Percentiles rank a stretch among this genome's conserved stretches.
Evolutionary conservation across 2,329 filamentous ascomycete genomes (phyloP).

Genomic region (Colletotrichum limetticola): DNA sequence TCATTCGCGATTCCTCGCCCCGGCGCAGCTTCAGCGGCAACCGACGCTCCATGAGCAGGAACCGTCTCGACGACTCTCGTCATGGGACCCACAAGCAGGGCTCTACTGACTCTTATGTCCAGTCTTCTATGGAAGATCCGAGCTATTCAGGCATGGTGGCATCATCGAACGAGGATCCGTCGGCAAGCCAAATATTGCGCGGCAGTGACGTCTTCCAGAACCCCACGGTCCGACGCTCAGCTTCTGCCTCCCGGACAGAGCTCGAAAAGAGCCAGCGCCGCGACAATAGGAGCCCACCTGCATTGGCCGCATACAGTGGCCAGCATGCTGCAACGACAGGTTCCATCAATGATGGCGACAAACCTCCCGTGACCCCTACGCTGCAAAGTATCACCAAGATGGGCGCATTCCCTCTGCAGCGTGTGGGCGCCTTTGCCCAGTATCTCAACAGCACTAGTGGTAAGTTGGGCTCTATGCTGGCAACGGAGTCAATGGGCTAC

Average conservation of each 20-base stretch:
- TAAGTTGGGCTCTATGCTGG: constrained; percentile 83
- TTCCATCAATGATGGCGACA: constrained; percentile 43
- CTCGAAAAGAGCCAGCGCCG: constrained; percentile 31
- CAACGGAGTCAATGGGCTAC: constrained; percentile 94
- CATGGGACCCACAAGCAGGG: constrained; percentile 64
- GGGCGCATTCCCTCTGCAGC: constrained; percentile 83
- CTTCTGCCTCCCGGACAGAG: constrained; percentile 45
- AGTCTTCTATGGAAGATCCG: constrained; percentile 76
- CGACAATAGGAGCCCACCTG: constrained; percentile 16
- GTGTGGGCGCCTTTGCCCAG: constrained; percentile 83
- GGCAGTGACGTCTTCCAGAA: constrained; percentile 90
- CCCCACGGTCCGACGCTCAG: constrained; percentile 72
- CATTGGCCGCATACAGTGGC: constrained; percentile 29
- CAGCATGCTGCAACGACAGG: constrained; percentile 53
- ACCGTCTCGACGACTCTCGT: constrained; percentile 56
- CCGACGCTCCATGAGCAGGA: constrained; percentile 61
- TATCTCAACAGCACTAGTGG: constrained; percentile 84
- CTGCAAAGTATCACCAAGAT: constrained; percentile 66
- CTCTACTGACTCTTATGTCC: constrained; percentile 80
- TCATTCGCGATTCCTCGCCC: constrained; percentile 53
- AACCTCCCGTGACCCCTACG: constrained; percentile 49
- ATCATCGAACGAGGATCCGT: constrained; percentile 80
- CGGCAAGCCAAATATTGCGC: constrained; percentile 89
- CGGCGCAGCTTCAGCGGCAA: constrained; percentile 73
- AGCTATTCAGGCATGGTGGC: constrained; percentile 77